These are phyloP conservation scores for Geoglossum glabrum DNA, from an alignment of 495 filamentous ascomycete species.

Conservation along the genomic window DNA sequence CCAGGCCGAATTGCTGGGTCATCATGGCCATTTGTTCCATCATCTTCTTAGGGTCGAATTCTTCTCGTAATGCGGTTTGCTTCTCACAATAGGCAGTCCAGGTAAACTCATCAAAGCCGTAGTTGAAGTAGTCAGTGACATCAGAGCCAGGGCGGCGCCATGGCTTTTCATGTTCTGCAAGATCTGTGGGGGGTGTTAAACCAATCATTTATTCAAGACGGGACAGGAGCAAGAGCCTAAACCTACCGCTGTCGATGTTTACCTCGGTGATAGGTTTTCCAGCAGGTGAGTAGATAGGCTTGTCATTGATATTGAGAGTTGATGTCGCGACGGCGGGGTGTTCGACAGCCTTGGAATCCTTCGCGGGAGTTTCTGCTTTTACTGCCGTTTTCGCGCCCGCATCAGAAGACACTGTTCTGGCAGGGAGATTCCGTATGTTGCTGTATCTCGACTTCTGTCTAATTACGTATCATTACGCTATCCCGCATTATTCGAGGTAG, in stretches of 20 bases:
- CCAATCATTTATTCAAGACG: not conserved
- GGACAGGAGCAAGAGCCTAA: not conserved
- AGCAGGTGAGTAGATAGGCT: constrained; percentile 50
- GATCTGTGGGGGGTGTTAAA: constrained; percentile 28
- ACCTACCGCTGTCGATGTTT: constrained; percentile 49
- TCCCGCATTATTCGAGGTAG: not conserved
- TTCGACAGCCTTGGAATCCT: constrained; percentile 20
- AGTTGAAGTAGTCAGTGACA: constrained; percentile 95
- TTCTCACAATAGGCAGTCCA: constrained; percentile 90
- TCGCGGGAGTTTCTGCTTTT: constrained; percentile 20
- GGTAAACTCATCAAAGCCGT: constrained; percentile 98
- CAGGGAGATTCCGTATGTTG: constrained; percentile 1
- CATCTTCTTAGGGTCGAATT: constrained; percentile 61
- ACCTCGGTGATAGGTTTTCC: constrained; percentile 69
- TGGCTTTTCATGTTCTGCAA: constrained; percentile 70
- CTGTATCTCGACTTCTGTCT: constrained; percentile 30
- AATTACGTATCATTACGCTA: constrained; percentile 7
- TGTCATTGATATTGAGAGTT: constrained; percentile 65
- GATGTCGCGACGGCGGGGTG: constrained; percentile 50
- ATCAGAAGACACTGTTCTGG: constrained; percentile 12
- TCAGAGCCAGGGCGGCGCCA: constrained; percentile 95
- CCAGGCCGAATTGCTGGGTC: constrained; percentile 34
- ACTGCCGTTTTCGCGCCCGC: constrained; percentile 23
- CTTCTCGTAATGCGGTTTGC: constrained; percentile 55
- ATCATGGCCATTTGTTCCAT: constrained; percentile 79